A percentile compares a stretch with the other conserved stretches of the same genome.
phyloP scores from a whole-genome alignment of 495 filamentous ascomycete species.

The Tuber microsphaerosporum region DNA sequence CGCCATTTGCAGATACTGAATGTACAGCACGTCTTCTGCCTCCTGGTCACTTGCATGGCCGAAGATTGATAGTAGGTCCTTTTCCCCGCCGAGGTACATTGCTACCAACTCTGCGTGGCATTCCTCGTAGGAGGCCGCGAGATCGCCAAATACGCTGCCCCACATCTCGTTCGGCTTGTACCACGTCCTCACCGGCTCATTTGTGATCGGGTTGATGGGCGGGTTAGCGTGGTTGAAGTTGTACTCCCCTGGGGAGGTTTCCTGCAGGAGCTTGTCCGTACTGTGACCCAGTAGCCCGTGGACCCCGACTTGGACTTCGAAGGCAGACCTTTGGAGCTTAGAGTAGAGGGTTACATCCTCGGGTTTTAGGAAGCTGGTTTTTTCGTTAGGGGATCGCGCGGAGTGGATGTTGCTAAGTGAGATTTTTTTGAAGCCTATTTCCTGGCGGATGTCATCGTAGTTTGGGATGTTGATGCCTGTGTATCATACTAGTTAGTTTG shows the following conservation, averaged over 20 bases:
- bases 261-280: slow-evolving; percentile 88
- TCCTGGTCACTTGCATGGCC: no score
- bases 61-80: no score
- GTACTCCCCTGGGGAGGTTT: slow-evolving; percentile 68
- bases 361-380: slow-evolving; percentile 77
- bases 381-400: slow-evolving; percentile 68
- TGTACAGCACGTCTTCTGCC: no score
- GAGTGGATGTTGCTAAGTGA: slow-evolving; percentile 81
- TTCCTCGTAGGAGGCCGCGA: no score
- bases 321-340: slow-evolving; percentile 71
- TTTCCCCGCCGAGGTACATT: no score
- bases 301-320: slow-evolving; percentile 90
- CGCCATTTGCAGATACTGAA: no score
- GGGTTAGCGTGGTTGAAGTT: slow-evolving; percentile 80
- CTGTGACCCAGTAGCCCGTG: slow-evolving; percentile 96
- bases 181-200: slow-evolving; percentile 62
- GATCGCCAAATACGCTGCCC: no score
- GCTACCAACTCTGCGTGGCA: no score
- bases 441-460: slow-evolving; percentile 89
- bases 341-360: slow-evolving; percentile 67
- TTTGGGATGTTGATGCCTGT: slow-evolving; percentile 64
- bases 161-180: no score
- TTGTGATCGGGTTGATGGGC: slow-evolving; percentile 69
- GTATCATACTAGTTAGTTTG: neutral
- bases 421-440: slow-evolving; percentile 94